Conservation (phyloP, 2,329 filamentous ascomycete species). For the Ceratocystis papillata region DNA sequence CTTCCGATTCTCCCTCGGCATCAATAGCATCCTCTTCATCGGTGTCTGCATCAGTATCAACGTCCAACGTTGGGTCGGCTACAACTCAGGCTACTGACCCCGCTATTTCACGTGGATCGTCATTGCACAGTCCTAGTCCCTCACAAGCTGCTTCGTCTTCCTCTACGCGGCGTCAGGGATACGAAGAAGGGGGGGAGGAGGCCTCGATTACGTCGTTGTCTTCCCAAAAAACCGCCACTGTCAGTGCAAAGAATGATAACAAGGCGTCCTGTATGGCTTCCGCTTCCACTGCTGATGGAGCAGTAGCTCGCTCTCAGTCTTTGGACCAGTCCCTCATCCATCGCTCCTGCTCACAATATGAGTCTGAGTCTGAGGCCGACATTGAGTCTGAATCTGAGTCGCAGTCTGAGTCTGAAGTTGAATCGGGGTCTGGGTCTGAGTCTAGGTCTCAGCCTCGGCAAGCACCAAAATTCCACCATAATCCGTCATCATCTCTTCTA, state of each 20-base stretch:
- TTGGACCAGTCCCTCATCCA: background rate
- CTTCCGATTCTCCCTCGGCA: background rate
- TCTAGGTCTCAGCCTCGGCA: background rate
- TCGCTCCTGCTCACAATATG: background rate
- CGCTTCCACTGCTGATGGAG: constrained; percentile 4
- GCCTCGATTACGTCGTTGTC: background rate
- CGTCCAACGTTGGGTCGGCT: constrained; percentile 18
- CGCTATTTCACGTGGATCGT: constrained; percentile 5
- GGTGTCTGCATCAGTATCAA: constrained; percentile 1
- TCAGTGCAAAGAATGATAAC: background rate
- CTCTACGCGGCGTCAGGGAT: background rate
- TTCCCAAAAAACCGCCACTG: constrained; percentile 1
- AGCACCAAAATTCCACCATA: background rate
- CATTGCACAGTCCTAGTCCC: constrained; percentile 14
- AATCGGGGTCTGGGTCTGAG: background rate
- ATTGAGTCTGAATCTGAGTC: background rate
- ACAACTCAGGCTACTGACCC: constrained; percentile 20
- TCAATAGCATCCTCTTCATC: constrained; percentile 14
- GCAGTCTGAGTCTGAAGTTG: background rate
- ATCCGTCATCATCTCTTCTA: background rate
- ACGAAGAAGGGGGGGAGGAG: background rate
- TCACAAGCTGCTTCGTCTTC: background rate
- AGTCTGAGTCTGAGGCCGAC: background rate
- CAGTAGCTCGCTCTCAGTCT: background rate
- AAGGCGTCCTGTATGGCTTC: constrained; percentile 16